Evolutionary conservation across 441 rosid genomes (phyloP).

Genomic region (Syzygium malaccense): DNA sequence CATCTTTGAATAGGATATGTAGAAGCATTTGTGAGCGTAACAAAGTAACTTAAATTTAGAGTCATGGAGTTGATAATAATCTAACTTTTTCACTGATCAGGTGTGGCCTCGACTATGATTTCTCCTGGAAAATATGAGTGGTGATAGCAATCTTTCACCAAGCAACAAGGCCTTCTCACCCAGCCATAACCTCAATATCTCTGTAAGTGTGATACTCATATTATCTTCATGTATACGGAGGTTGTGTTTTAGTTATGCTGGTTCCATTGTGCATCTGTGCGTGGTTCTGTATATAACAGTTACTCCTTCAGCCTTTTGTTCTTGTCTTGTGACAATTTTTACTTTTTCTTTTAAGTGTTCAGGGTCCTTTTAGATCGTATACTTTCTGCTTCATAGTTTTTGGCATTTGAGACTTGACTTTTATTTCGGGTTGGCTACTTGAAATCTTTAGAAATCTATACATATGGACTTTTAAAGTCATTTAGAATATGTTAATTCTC

Average conservation of each 20-base stretch:
- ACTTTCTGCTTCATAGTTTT: neutral
- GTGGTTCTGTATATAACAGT: neutral
- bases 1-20: neutral
- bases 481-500: neutral
- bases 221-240: neutral
- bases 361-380: neutral
- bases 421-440: neutral
- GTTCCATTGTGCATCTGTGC: neutral
- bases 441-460: neutral
- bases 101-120: neutral
- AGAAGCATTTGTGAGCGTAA: neutral
- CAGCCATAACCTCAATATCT: slow-evolving; percentile 18
- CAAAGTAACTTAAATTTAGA: neutral
- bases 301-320: neutral
- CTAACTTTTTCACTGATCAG: neutral
- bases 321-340: neutral
- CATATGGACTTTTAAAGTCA: neutral
- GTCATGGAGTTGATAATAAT: neutral
- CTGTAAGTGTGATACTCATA: slow-evolving; percentile 9
- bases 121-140: neutral
- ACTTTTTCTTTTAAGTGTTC: neutral
- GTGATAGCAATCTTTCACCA: slow-evolving; percentile 12
- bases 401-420: neutral
- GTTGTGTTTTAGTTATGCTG: neutral
- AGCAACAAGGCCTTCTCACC: slow-evolving; percentile 15